These are phyloP conservation scores for Ascochyta viciae-villosae DNA, from an alignment of 2,329 filamentous ascomycete genomes.

Conservation along the genomic window DNA sequence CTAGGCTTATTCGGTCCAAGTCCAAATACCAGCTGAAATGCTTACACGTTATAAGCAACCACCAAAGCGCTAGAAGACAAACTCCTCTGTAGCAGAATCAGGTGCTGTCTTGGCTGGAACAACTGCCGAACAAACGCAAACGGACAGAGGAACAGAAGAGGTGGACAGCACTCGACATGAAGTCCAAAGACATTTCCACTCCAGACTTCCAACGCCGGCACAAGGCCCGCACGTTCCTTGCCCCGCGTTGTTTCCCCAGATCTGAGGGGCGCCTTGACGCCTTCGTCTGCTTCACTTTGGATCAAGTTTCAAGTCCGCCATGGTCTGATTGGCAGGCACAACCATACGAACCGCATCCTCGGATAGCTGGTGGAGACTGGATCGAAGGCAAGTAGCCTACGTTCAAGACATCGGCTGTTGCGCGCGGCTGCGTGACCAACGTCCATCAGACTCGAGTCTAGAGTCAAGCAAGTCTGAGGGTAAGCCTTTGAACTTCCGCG, in stretches of 20 bases:
- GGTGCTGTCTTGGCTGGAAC: background rate
- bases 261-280: background rate
- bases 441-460: conserved; percentile 1
- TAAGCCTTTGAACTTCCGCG: conserved; percentile 2
- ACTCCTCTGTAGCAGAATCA: background rate
- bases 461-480: conserved; percentile 9
- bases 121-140: background rate
- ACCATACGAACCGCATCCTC: background rate
- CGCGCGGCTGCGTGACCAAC: conserved; percentile 1
- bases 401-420: conserved; percentile 14
- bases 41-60: no score
- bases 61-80: no score
- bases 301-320: background rate
- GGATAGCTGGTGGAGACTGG: conserved; percentile 1
- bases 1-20: no score
- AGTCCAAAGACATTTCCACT: background rate
- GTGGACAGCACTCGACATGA: background rate
- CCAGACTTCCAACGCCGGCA: conserved; percentile 7
- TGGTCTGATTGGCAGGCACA: background rate
- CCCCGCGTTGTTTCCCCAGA: conserved; percentile 13
- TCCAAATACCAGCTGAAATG: no score
- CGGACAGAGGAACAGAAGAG: background rate
- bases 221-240: background rate
- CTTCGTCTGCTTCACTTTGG: conserved; percentile 6
- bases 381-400: conserved; percentile 9